A percentile compares a stretch with the other conserved stretches of the same genome.
Evolutionary conservation across 1,139 yeast species (phyloP).

Genomic region (Blastobotrys raffinosifermentans): DNA sequence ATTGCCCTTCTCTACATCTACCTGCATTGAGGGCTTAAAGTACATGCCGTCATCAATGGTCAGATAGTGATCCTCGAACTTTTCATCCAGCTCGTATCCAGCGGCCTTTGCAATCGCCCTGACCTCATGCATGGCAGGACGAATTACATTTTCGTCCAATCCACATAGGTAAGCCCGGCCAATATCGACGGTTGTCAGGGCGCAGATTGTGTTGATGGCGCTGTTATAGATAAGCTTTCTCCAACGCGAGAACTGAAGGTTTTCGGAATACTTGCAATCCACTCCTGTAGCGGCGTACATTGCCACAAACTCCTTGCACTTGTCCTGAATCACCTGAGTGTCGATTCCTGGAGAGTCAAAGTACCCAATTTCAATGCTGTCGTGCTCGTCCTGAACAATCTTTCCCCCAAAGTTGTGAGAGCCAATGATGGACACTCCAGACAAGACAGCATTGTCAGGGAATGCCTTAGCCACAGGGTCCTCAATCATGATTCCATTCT

Average conservation of each 20-base stretch:
- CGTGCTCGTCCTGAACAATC: constrained; percentile 47
- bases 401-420: constrained; percentile 52
- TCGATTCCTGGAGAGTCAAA: constrained; percentile 34
- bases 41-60: constrained; percentile 58
- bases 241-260: constrained; percentile 49
- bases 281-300: constrained; percentile 47
- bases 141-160: constrained; percentile 35
- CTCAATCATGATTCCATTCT: constrained; percentile 75
- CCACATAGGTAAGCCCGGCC: constrained; percentile 55
- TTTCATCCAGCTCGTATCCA: constrained; percentile 41
- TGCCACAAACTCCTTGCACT: constrained; percentile 41
- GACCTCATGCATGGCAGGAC: constrained; percentile 64
- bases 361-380: constrained; percentile 50
- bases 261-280: constrained; percentile 36
- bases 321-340: constrained; percentile 30
- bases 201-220: constrained; percentile 56
- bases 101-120: constrained; percentile 52
- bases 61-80: constrained; percentile 43
- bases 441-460: constrained; percentile 54
- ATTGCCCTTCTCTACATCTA: constrained; percentile 63
- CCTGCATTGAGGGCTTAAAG: constrained; percentile 68
- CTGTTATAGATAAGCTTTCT: constrained; percentile 66
- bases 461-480: constrained; percentile 49
- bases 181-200: constrained; percentile 52
- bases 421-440: constrained; percentile 67